Evolutionary conservation across 164 flowering plant species (phyloP).

Genomic region (Cinnamomum chago): DNA sequence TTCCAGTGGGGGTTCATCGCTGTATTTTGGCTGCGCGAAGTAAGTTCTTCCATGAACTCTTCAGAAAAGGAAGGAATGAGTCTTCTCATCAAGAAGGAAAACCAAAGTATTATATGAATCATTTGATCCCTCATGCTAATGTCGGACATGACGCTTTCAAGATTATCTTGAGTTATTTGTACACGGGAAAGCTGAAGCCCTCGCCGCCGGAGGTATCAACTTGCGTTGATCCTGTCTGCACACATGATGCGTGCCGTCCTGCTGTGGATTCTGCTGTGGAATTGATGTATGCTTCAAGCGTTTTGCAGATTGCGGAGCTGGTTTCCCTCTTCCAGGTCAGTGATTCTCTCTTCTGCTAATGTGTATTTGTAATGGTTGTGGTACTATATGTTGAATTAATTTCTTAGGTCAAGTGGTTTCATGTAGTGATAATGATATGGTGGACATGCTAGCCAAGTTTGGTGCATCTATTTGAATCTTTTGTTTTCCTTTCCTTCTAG

Average conservation of each 20-base stretch:
- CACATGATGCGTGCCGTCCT: constrained; percentile 67
- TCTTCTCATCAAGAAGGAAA: constrained; percentile 31
- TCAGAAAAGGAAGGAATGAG: constrained; percentile 23
- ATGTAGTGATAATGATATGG: not conserved
- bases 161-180: constrained; percentile 54
- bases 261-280: constrained; percentile 60
- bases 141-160: constrained; percentile 63
- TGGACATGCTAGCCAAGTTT: not conserved
- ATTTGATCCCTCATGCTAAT: constrained; percentile 52
- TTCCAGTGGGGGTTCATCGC: constrained; percentile 48
- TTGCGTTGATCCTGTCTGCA: constrained; percentile 57
- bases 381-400: not conserved
- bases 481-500: not conserved
- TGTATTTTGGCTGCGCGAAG: constrained; percentile 71
- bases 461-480: not conserved
- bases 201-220: constrained; percentile 59
- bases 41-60: constrained; percentile 47
- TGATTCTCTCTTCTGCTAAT: not conserved
- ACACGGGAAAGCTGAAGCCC: constrained; percentile 62
- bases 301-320: constrained; percentile 64
- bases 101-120: constrained; percentile 42
- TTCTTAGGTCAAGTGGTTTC: not conserved
- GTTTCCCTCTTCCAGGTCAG: constrained; percentile 65
- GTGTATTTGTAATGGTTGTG: not conserved
- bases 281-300: constrained; percentile 56